Conservation (phyloP, 108 stramenopile genomes). For the Cyclotella sp. region DNA sequence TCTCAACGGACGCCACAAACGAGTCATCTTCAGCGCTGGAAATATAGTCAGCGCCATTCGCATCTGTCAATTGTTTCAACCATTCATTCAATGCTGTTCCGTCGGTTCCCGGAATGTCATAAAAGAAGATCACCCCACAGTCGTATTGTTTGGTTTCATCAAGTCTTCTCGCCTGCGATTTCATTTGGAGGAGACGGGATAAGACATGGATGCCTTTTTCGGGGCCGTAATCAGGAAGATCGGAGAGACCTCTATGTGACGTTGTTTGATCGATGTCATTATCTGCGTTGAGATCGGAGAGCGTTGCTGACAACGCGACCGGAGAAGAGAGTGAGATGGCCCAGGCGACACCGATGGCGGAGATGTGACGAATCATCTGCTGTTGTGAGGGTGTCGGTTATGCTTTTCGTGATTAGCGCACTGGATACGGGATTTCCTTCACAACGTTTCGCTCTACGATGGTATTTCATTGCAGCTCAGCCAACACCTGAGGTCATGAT, state of each 20-base stretch:
- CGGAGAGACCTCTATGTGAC: not conserved
- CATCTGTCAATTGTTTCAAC: conserved; percentile 25
- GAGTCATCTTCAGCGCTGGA: conserved; percentile 29
- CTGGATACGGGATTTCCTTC: no score
- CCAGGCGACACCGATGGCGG: no score
- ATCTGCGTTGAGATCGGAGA: not conserved
- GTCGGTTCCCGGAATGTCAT: conserved; percentile 36
- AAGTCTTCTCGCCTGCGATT: conserved; percentile 35
- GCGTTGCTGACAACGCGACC: not conserved
- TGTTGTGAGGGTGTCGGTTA: no score
- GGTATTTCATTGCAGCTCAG: no score
- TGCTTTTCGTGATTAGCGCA: no score
- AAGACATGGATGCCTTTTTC: not conserved
- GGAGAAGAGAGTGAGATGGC: not conserved
- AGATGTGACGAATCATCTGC: no score
- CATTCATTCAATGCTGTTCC: conserved; percentile 32
- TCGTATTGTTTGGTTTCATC: conserved; percentile 31
- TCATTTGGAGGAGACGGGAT: conserved; percentile 17
- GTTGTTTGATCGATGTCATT: not conserved
- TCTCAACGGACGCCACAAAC: conserved; percentile 17
- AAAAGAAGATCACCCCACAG: conserved; percentile 45
- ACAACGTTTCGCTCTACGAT: no score
- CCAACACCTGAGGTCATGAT: no score
- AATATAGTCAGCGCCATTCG: conserved; percentile 33
- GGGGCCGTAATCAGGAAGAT: not conserved